These are phyloP conservation scores for Pistacia atlantica DNA, from an alignment of 345 rosid species.

Conservation along the genomic window DNA sequence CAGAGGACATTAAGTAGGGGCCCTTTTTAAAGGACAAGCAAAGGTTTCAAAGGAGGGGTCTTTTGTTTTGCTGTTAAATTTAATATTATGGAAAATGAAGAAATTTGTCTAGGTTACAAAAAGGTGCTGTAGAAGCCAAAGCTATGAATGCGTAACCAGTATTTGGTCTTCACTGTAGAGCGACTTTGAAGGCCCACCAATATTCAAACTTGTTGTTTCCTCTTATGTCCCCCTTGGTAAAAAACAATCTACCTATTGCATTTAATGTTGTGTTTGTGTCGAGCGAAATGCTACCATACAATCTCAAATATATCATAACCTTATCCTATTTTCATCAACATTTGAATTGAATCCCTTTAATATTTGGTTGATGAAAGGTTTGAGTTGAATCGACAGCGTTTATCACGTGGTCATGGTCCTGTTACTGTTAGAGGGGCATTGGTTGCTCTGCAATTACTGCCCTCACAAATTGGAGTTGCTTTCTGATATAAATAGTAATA, in stretches of 20 bases:
- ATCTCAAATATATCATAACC: too few relatives aligned
- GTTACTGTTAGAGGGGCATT: constrained; percentile 2
- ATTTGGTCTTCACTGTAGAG: constrained; percentile 1
- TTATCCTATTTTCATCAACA: too few relatives aligned
- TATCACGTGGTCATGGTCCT: constrained; percentile 5
- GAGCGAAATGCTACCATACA: too few relatives aligned
- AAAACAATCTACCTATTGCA: neutral
- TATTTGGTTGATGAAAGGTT: neutral
- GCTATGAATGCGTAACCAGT: constrained; percentile 3
- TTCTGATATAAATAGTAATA: constrained; percentile 7
- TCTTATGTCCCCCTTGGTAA: neutral
- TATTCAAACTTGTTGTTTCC: neutral
- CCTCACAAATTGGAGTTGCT: constrained; percentile 19
- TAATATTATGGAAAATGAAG: neutral
- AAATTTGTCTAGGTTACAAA: neutral
- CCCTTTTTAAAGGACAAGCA: neutral
- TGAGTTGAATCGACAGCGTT: neutral
- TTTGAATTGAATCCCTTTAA: too few relatives aligned
- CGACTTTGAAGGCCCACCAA: constrained; percentile 3
- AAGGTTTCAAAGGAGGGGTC: neutral
- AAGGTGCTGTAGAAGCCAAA: constrained; percentile 2
- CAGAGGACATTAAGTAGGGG: neutral
- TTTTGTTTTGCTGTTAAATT: constrained; percentile 8
- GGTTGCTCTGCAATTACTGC: constrained; percentile 13
- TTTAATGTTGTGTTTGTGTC: neutral